A percentile compares a stretch with the other conserved stretches of the same genome.
These are phyloP conservation scores for Talaromyces atroroseus DNA, from an alignment of 2,329 filamentous ascomycete species.

Conservation along the genomic window DNA sequence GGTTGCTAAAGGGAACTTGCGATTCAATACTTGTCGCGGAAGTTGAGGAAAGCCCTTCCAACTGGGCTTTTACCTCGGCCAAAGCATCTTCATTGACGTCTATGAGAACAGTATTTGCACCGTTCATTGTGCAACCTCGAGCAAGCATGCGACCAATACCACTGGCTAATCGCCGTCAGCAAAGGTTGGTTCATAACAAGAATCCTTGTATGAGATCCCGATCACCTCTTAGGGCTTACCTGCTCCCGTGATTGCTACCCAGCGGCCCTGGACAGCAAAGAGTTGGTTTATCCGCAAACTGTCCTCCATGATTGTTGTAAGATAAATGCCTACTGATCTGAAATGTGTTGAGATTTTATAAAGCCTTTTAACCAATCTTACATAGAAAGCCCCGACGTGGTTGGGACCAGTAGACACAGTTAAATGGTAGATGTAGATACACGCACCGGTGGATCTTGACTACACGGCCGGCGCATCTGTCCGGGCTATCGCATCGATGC, in stretches of 20 bases:
- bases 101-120: conserved; percentile 14
- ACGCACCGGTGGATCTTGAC: neutral
- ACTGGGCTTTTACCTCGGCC: conserved; percentile 3
- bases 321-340: neutral
- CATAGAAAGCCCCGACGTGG: neutral
- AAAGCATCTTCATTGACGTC: conserved; percentile 15
- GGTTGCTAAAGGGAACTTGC: neutral
- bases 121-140: conserved; percentile 15
- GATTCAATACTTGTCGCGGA: neutral
- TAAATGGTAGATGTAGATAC: too few relatives aligned
- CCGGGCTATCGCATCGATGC: neutral
- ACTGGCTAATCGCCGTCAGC: conserved; percentile 4
- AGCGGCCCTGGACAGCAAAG: conserved; percentile 4
- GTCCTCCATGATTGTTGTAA: neutral
- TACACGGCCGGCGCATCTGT: conserved; percentile 1
- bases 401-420: neutral
- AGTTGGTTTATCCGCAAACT: neutral
- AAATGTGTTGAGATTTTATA: neutral
- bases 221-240: neutral
- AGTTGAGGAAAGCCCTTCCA: conserved; percentile 6
- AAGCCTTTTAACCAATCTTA: neutral
- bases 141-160: conserved; percentile 18
- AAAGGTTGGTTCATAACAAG: neutral
- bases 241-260: conserved; percentile 12
- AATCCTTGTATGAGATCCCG: neutral